Conservation (phyloP, 2,329 filamentous ascomycete species). For the Pyricularia grisea region DNA sequence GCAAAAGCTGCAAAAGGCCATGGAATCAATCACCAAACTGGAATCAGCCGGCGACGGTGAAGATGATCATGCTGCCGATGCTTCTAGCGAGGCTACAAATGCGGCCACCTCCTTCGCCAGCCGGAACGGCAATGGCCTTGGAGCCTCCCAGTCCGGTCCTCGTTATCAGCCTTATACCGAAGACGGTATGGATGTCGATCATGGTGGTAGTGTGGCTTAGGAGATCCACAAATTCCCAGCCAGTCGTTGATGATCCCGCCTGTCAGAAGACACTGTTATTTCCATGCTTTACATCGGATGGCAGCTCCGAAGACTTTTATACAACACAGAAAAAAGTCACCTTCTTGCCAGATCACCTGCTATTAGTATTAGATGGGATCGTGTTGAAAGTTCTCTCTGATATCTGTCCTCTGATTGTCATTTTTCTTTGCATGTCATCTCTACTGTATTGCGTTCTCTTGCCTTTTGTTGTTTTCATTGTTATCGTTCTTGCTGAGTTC, state of each 20-base stretch:
- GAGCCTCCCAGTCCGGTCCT: background rate
- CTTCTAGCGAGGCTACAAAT: conserved; percentile 1
- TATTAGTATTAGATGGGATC: background rate
- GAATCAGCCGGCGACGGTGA: conserved; percentile 1
- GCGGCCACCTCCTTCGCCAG: conserved; percentile 1
- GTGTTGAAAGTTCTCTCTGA: background rate
- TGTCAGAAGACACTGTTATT: background rate
- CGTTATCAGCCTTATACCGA: background rate
- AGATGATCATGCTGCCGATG: background rate
- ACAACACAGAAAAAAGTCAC: background rate
- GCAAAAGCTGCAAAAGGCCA: conserved; percentile 9
- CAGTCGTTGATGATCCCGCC: background rate
- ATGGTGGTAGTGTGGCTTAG: background rate
- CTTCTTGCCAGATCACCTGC: background rate
- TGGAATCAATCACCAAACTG: conserved; percentile 15
- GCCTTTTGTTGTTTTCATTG: too few relatives aligned
- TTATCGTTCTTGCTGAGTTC: too few relatives aligned
- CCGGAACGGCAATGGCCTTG: background rate
- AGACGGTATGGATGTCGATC: background rate
- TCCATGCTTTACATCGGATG: background rate
- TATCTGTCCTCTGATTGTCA: background rate
- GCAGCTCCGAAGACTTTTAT: background rate
- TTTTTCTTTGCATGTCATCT: background rate
- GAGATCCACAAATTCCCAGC: accelerated
- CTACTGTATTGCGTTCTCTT: too few relatives aligned